A percentile compares a stretch with the other conserved stretches of the same genome.
These are phyloP conservation scores for Punctularia strigosozonata DNA, from an alignment of 768 basidiomycete genomes.

Conservation along the genomic window DNA sequence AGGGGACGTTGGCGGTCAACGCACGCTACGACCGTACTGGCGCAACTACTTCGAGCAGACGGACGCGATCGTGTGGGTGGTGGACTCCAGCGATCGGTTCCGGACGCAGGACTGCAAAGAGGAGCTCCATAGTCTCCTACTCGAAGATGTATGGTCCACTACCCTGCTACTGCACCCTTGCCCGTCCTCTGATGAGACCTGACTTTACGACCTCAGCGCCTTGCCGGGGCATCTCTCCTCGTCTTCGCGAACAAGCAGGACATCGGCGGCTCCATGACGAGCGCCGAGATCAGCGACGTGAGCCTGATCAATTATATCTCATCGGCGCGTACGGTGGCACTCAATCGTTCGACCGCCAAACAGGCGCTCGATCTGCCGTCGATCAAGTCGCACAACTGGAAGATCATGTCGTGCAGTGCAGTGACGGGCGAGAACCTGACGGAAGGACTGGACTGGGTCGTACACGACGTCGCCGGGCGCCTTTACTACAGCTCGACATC, in stretches of 20 bases:
- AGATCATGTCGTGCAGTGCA: conserved; percentile 85
- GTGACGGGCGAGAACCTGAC: conserved; percentile 80
- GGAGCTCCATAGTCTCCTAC: conserved; percentile 76
- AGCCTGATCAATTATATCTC: conserved; percentile 26
- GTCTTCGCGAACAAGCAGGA: conserved; percentile 99
- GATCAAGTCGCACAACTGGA: conserved; percentile 86
- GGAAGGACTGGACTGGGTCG: conserved; percentile 85
- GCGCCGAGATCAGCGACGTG: conserved; percentile 74
- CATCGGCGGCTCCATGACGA: conserved; percentile 75
- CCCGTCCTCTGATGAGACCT: conserved; percentile 1
- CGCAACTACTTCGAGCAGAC: conserved; percentile 98
- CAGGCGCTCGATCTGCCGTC: conserved; percentile 73
- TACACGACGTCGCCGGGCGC: conserved; percentile 75
- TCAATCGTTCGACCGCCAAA: conserved; percentile 3
- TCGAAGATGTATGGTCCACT: conserved; percentile 72
- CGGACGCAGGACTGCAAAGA: conserved; percentile 83
- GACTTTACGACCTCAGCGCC: conserved; percentile 38
- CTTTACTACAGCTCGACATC: conserved; percentile 64
- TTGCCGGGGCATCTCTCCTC: conserved; percentile 91
- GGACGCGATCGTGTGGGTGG: conserved; percentile 97
- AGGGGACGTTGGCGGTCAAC: conserved; percentile 99
- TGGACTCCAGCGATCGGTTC: conserved; percentile 88
- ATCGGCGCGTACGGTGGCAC: conserved; percentile 4
- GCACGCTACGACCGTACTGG: conserved; percentile 95
- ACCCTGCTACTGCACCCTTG: conserved; percentile 1